Evolutionary conservation across 2,329 filamentous ascomycete genomes (phyloP).

Genomic region (Ascochyta viciae-villosae): DNA sequence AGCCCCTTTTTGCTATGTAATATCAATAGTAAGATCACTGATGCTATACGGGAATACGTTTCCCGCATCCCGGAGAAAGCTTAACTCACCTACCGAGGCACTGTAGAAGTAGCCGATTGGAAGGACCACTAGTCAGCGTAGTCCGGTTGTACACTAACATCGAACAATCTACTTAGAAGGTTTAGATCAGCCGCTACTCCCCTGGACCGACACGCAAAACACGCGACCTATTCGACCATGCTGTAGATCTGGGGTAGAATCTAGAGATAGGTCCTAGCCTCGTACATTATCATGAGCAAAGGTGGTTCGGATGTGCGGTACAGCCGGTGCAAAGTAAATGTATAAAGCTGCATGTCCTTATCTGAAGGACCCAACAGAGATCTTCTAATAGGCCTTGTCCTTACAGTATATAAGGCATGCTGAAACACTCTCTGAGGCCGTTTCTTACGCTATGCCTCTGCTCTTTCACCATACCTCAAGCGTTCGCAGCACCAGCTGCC

Average conservation of each 20-base stretch:
- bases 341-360: neutral
- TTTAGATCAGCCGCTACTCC: slow-evolving; percentile 1
- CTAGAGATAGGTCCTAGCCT: neutral
- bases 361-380: neutral
- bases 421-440: neutral
- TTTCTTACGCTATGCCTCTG: neutral
- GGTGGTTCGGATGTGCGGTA: neutral
- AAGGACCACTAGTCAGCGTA: neutral
- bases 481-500: slow-evolving; percentile 9
- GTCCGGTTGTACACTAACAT: neutral
- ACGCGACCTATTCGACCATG: neutral
- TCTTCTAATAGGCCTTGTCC: too few species aligned
- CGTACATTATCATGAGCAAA: neutral
- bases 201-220: neutral
- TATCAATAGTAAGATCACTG: neutral
- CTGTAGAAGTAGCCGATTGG: neutral
- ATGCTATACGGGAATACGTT: neutral
- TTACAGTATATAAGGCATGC: neutral
- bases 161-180: neutral
- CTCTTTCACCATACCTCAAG: neutral
- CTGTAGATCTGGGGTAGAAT: neutral
- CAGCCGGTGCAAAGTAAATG: neutral
- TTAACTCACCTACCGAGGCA: slow-evolving; percentile 3
- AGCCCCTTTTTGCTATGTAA: too few species aligned
- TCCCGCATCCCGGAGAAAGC: neutral